Percentiles rank a stretch among this genome's conserved stretches.
These are phyloP conservation scores for Penicillium vulpinum DNA, from an alignment of 2,329 filamentous ascomycete genomes.

Conservation along the genomic window DNA sequence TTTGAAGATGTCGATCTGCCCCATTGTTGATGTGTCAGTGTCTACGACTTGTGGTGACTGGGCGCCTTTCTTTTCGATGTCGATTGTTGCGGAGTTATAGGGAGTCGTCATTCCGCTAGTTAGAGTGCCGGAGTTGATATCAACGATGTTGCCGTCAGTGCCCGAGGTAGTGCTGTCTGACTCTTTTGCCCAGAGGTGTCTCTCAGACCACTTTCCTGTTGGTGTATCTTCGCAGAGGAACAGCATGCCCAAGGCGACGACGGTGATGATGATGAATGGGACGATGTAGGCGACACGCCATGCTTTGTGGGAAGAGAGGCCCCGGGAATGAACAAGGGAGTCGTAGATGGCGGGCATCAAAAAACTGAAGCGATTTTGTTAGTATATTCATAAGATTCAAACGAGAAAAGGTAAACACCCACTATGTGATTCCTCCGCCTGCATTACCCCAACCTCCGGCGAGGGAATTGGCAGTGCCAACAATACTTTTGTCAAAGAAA, in stretches of 20 bases:
- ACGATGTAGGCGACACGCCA: slow-evolving; percentile 86
- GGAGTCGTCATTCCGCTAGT: slow-evolving; percentile 26
- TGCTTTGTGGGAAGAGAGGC: slow-evolving; percentile 65
- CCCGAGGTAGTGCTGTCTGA: slow-evolving; percentile 15
- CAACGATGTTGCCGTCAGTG: slow-evolving; percentile 31
- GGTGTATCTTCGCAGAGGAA: slow-evolving; percentile 78
- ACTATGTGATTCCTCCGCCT: slow-evolving; percentile 84
- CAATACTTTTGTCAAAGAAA: slow-evolving; percentile 90
- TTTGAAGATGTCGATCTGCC: slow-evolving; percentile 51
- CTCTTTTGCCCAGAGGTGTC: slow-evolving; percentile 59
- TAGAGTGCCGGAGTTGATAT: slow-evolving; percentile 27
- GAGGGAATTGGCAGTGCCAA: slow-evolving; percentile 83
- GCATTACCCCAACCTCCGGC: slow-evolving; percentile 84
- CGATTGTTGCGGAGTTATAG: slow-evolving; percentile 20
- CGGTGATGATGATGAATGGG: slow-evolving; percentile 73
- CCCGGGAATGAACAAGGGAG: slow-evolving; percentile 62
- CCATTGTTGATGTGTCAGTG: slow-evolving; percentile 48
- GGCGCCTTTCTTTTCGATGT: slow-evolving; percentile 38
- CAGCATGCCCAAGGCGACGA: slow-evolving; percentile 67
- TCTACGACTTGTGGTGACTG: slow-evolving; percentile 27
- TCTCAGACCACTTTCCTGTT: slow-evolving; percentile 76
- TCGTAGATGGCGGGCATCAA: slow-evolving; percentile 90
- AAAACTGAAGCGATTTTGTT: slow-evolving; percentile 51
- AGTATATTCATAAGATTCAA: not conserved
- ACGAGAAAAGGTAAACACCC: slow-evolving; percentile 6